Base-by-base conservation (phyloP, 176 grass and related monocot species). In the Hordeum marinum region DNA sequence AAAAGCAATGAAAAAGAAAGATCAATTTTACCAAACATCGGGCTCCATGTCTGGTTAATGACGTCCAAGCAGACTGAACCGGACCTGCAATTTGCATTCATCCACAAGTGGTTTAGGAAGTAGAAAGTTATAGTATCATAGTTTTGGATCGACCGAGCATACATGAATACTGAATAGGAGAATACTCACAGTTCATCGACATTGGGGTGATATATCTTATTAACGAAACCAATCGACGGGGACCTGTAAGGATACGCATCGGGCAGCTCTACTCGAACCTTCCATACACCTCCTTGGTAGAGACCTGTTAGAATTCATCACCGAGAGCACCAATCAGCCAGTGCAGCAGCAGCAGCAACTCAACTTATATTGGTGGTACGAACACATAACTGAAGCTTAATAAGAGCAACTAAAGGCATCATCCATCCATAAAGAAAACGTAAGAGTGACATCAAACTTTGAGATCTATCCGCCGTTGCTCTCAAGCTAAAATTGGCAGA, bases 1-100 rank as follows among this genome's bases (percentile, higher is more conserved):
- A n/a, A n/a, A 57, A 78, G 11, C 13, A 67, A 46, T 62, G 64
- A 81, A 18, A 41, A 17, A 13, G 46, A 65, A 6, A 42, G 23
- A 27, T 67, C 18, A 75, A 72, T 9, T 45, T 86, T 88, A 98
- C 95, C 95, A 84, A 95, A 98, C 95, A 98, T 98, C 24, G 95
- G 95, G 57, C 95, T 98, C 95, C 95, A 98, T 50, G 95, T 95
- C 85, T 98, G 95, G 89, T 93, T 98, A 29, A 95, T 98, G 80
- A 98, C 93, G 85, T 98, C 95, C 93, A 98, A 91, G 59, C 93
- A 98, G 76, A 98, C 91, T 27, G 95, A 98, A 67, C 95, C 91
- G 66, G 95, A 98, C 91, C 95, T 98, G 27, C 77, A 88, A 83
- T 84, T 39, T 70, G 50, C 52, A 31, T 27, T 9, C 32, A 24